Conservation (phyloP, 2,329 filamentous ascomycete species). For the Colletotrichum higginsianum region DNA sequence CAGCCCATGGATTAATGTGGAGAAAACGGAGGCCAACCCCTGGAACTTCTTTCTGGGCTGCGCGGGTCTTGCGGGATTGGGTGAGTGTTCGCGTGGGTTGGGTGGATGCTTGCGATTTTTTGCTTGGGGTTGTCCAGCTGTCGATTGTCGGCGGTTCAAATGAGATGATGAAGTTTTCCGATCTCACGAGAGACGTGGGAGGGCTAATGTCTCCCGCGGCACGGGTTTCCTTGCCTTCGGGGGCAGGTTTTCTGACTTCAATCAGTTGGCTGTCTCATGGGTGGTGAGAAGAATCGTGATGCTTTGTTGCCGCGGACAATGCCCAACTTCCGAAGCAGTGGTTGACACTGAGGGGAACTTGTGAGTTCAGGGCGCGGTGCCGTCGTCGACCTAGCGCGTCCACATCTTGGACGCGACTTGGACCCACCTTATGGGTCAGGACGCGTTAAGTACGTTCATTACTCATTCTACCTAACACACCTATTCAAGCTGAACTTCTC, state of each 20-base stretch:
- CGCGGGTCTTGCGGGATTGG: not conserved
- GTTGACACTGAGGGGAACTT: not conserved
- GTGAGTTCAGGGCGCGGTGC: slow-evolving; percentile 1
- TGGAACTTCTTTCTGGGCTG: slow-evolving; percentile 1
- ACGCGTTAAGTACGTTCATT: slow-evolving; percentile 32
- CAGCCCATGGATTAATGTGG: slow-evolving; percentile 12
- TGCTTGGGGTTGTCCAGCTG: not conserved
- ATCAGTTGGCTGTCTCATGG: not conserved
- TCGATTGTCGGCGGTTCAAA: not conserved
- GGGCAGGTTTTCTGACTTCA: not conserved
- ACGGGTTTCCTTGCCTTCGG: not conserved
- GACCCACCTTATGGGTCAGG: not conserved
- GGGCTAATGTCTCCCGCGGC: not conserved
- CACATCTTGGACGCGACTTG: slow-evolving; percentile 19
- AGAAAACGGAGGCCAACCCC: not conserved
- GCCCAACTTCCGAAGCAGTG: not conserved
- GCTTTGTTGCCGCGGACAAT: not conserved
- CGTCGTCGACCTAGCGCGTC: slow-evolving; percentile 23
- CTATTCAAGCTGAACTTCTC: too few relatives aligned
- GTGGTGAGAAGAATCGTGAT: too few relatives aligned
- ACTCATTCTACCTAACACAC: not conserved
- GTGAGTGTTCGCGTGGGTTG: not conserved
- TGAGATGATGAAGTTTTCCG: slow-evolving; percentile 35
- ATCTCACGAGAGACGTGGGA: slow-evolving; percentile 7
- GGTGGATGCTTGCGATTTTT: not conserved